Percentiles rank a stretch among this genome's conserved stretches.
Conservation (phyloP, 306 rosid genomes). For the Vigna unguiculata region DNA sequence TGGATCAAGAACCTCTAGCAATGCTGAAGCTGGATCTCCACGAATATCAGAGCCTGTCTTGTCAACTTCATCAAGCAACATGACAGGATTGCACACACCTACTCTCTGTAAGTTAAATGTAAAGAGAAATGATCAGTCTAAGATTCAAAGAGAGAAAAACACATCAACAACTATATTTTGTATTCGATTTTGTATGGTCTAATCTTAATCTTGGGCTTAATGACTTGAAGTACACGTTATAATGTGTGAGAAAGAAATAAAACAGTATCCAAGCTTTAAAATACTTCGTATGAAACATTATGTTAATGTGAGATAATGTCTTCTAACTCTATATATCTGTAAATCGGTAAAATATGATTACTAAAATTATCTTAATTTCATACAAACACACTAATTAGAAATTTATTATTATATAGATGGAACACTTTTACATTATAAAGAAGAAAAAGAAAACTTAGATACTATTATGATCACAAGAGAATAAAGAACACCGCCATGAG, state of each 20-base stretch:
- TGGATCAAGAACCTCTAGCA: constrained; percentile 99
- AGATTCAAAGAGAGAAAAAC: not conserved
- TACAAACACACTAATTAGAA: constrained; percentile 8
- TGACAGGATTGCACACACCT: constrained; percentile 93
- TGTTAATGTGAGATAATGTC: not conserved
- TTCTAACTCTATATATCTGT: not conserved
- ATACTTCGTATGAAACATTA: constrained; percentile 17
- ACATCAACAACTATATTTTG: constrained; percentile 4
- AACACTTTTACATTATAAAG: not conserved
- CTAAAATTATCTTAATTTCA: constrained; percentile 1
- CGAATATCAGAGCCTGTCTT: constrained; percentile 99
- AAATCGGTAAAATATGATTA: not conserved
- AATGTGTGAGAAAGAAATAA: not conserved
- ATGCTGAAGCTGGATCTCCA: constrained; percentile 98
- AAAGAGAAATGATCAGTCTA: constrained; percentile 39
- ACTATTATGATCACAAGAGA: not conserved
- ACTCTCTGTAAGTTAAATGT: constrained; percentile 64
- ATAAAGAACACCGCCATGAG: not conserved
- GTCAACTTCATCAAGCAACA: constrained; percentile 98
- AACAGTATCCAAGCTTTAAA: constrained; percentile 14
- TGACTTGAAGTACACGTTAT: constrained; percentile 31
- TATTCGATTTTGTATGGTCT: constrained; percentile 28
- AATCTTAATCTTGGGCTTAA: constrained; percentile 9
- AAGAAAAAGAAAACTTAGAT: not conserved
- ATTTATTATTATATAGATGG: not conserved